phyloP scores from a whole-genome alignment of 768 basidiomycete species.

The Lanmaoa rubissima region DNA sequence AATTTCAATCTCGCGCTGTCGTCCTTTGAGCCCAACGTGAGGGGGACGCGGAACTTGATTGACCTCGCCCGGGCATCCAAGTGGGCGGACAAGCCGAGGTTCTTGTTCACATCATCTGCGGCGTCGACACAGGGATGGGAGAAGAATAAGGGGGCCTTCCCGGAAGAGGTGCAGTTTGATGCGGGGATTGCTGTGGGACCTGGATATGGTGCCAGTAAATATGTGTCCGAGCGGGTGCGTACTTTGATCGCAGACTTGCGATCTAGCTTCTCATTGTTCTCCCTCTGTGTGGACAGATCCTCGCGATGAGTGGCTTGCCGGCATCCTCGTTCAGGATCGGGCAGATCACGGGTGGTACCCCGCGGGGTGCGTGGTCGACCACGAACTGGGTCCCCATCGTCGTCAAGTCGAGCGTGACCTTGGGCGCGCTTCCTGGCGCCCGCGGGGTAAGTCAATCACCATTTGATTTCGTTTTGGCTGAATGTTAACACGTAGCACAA shows the following conservation, averaged over 20 bases:
- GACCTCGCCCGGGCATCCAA: slow-evolving; percentile 31
- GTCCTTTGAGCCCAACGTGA: slow-evolving; percentile 51
- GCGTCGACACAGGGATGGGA: slow-evolving; percentile 25
- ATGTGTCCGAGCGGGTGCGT: slow-evolving; percentile 22
- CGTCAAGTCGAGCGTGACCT: slow-evolving; percentile 32
- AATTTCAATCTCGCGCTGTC: slow-evolving; percentile 51
- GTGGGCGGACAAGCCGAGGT: slow-evolving; percentile 25
- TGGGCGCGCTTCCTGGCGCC: slow-evolving; percentile 32
- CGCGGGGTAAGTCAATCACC: slow-evolving; percentile 22
- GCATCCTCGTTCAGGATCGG: slow-evolving; percentile 37
- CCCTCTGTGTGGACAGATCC: slow-evolving; percentile 3
- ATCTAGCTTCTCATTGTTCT: too few species aligned
- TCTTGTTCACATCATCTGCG: slow-evolving; percentile 43
- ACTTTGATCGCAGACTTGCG: not conserved
- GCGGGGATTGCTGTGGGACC: slow-evolving; percentile 29
- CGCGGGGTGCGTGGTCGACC: slow-evolving; percentile 38
- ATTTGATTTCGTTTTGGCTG: not conserved
- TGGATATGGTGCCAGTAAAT: slow-evolving; percentile 40
- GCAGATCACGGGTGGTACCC: slow-evolving; percentile 34
- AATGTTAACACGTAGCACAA: not conserved
- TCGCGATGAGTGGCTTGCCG: slow-evolving; percentile 32
- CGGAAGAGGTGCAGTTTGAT: slow-evolving; percentile 32
- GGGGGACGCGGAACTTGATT: slow-evolving; percentile 36
- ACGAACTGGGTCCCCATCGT: slow-evolving; percentile 39
- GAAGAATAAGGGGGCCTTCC: slow-evolving; percentile 18